Evolutionary conservation across 2,329 filamentous ascomycete genomes (phyloP).

Genomic region (Orbilia ellipsospora): DNA sequence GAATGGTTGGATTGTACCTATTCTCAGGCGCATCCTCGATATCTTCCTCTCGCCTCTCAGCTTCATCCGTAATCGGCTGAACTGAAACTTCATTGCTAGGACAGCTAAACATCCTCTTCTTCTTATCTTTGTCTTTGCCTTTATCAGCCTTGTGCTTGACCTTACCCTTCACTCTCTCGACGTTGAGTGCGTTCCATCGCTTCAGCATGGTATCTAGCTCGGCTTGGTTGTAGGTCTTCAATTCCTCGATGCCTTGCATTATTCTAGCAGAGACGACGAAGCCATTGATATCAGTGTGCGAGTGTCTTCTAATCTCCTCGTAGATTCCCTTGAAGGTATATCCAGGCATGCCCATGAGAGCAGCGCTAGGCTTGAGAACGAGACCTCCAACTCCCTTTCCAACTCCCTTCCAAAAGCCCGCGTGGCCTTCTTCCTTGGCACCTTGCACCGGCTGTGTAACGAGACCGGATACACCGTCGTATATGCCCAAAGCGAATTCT

Average conservation of each 20-base stretch:
- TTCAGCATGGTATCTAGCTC: conserved; percentile 65
- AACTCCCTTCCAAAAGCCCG: conserved; percentile 80
- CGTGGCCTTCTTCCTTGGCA: conserved; percentile 72
- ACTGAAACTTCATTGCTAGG: conserved; percentile 29
- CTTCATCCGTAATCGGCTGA: conserved; percentile 31
- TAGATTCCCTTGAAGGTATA: conserved; percentile 86
- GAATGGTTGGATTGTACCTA: conserved; percentile 31
- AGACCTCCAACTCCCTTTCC: conserved; percentile 86
- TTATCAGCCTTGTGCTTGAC: conserved; percentile 64
- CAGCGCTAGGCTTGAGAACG: conserved; percentile 82
- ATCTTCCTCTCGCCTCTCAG: conserved; percentile 31
- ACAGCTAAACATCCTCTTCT: conserved; percentile 54
- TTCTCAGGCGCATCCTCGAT: conserved; percentile 51
- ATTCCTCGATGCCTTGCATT: conserved; percentile 77
- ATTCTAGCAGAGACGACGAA: conserved; percentile 83
- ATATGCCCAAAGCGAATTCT: conserved; percentile 80
- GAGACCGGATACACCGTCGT: conserved; percentile 82
- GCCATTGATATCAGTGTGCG: conserved; percentile 77
- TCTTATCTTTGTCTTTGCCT: conserved; percentile 43
- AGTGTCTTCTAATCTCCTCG: conserved; percentile 77
- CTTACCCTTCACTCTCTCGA: conserved; percentile 70
- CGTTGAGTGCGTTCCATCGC: conserved; percentile 72
- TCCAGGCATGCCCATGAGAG: conserved; percentile 77
- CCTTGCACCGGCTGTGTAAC: conserved; percentile 80
- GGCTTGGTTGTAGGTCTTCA: conserved; percentile 65